Conservation (phyloP, 352 stramenopile genomes). For the Lagenidium sp. region DNA sequence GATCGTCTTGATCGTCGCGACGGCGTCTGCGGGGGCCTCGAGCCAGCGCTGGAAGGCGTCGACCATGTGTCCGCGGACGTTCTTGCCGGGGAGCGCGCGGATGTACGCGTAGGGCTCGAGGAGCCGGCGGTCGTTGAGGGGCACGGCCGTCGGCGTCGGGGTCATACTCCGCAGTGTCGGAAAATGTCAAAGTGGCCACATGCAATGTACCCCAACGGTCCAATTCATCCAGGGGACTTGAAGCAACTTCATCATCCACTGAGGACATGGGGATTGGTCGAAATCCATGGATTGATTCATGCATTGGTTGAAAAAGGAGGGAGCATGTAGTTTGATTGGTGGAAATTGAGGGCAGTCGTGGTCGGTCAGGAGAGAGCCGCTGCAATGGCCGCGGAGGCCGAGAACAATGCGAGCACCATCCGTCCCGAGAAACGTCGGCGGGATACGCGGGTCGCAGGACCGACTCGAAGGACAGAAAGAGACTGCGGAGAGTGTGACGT, state of each 20-base stretch:
- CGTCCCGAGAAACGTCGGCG: not conserved
- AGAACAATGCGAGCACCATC: no score
- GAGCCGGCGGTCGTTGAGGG: constrained; percentile 38
- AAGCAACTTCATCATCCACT: not conserved
- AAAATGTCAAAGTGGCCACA: no score
- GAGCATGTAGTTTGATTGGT: not conserved
- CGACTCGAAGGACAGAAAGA: not conserved
- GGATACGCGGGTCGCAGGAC: not conserved
- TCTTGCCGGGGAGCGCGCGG: constrained; percentile 80
- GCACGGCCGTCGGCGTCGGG: constrained; percentile 16
- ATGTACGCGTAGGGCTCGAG: constrained; percentile 89
- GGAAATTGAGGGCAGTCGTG: not conserved
- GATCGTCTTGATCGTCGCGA: constrained; percentile 88
- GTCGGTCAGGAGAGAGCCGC: no score
- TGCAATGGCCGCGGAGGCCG: no score
- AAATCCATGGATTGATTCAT: no score
- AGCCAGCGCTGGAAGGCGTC: constrained; percentile 87
- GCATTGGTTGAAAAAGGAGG: no score
- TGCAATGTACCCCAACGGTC: no score
- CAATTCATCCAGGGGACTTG: no score
- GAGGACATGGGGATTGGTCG: no score
- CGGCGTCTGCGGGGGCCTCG: constrained; percentile 36
- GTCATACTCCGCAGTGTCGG: no score
- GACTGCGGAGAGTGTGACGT: no score
- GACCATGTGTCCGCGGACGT: constrained; percentile 83